A percentile compares a stretch with the other conserved stretches of the same genome.
Evolutionary conservation across 345 rosid species (phyloP).

Genomic region (Gossypium thurberi): DNA sequence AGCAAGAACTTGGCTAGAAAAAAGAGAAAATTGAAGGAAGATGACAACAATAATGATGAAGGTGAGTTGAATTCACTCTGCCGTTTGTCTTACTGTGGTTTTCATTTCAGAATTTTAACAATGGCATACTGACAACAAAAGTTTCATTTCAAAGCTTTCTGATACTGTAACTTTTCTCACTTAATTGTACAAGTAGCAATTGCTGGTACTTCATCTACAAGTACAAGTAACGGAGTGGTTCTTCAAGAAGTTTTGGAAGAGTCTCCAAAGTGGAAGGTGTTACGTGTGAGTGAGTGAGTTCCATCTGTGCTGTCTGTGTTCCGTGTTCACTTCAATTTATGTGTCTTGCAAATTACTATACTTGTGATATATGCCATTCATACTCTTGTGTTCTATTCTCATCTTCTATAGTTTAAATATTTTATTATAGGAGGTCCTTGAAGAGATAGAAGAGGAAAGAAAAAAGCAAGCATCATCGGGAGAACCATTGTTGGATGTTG

Average conservation of each 20-base stretch:
- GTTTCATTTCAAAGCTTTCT: not conserved
- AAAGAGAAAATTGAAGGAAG: slow-evolving; percentile 55
- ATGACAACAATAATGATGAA: slow-evolving; percentile 25
- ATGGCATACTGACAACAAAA: not conserved
- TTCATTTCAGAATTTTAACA: not conserved
- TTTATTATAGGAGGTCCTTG: slow-evolving; percentile 64
- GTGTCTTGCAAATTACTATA: not conserved
- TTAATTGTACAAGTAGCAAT: slow-evolving; percentile 25
- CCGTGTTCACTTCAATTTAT: slow-evolving; percentile 3
- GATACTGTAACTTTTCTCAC: slow-evolving; percentile 7
- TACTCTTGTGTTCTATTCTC: not conserved
- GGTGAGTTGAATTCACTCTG: slow-evolving; percentile 26
- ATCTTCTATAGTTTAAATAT: not conserved
- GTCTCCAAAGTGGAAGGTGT: slow-evolving; percentile 97
- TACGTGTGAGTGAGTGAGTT: slow-evolving; percentile 95
- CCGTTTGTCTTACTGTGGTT: slow-evolving; percentile 3
- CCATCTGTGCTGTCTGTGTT: slow-evolving; percentile 28
- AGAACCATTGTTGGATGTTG: slow-evolving; percentile 32
- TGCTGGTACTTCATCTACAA: slow-evolving; percentile 38
- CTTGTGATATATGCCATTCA: not conserved
- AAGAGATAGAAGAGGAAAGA: slow-evolving; percentile 82
- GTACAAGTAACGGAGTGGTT: slow-evolving; percentile 32
- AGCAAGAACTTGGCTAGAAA: slow-evolving; percentile 36
- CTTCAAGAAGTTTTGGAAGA: slow-evolving; percentile 77
- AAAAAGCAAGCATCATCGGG: slow-evolving; percentile 35